phyloP scores from a whole-genome alignment of 805 yeast genomes.

The Kazachstania viticola region DNA sequence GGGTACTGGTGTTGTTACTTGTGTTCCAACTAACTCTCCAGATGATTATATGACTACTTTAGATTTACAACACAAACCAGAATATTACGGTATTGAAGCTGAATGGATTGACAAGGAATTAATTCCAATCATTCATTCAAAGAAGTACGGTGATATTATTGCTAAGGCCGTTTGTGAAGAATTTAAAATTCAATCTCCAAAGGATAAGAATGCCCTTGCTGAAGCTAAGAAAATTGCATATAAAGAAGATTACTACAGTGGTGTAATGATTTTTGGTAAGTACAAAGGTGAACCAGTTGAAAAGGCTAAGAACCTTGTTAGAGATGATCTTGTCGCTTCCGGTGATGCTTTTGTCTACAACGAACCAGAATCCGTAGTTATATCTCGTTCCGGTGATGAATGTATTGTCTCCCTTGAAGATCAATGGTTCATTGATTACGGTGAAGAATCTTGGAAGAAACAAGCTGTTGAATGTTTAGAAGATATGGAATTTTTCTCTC shows the following conservation, averaged over 20 bases:
- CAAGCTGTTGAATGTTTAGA: slow-evolving; percentile 71
- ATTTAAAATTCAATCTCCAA: slow-evolving; percentile 88
- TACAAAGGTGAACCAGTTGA: slow-evolving; percentile 87
- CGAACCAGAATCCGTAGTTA: slow-evolving; percentile 85
- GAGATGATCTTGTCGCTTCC: slow-evolving; percentile 62
- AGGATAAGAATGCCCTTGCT: slow-evolving; percentile 76
- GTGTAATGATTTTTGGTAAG: slow-evolving; percentile 67
- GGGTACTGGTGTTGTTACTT: slow-evolving; percentile 98
- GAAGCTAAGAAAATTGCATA: slow-evolving; percentile 90
- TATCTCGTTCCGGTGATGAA: slow-evolving; percentile 92
- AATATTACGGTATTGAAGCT: slow-evolving; percentile 70
- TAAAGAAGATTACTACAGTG: slow-evolving; percentile 93
- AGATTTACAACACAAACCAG: slow-evolving; percentile 83
- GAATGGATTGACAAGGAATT: slow-evolving; percentile 76
- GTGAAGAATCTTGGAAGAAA: slow-evolving; percentile 83
- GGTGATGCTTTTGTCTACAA: slow-evolving; percentile 82
- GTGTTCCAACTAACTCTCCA: slow-evolving; percentile 98
- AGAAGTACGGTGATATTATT: slow-evolving; percentile 76
- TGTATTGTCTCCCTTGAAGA: slow-evolving; percentile 96
- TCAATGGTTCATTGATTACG: slow-evolving; percentile 97
- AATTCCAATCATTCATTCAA: slow-evolving; percentile 65
- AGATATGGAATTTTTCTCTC: slow-evolving; percentile 63
- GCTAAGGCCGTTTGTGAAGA: slow-evolving; percentile 79
- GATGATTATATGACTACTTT: slow-evolving; percentile 84
- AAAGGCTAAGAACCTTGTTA: slow-evolving; percentile 78